Conservation (phyloP, 23 red algal genomes). For the Chondrus crispus region DNA sequence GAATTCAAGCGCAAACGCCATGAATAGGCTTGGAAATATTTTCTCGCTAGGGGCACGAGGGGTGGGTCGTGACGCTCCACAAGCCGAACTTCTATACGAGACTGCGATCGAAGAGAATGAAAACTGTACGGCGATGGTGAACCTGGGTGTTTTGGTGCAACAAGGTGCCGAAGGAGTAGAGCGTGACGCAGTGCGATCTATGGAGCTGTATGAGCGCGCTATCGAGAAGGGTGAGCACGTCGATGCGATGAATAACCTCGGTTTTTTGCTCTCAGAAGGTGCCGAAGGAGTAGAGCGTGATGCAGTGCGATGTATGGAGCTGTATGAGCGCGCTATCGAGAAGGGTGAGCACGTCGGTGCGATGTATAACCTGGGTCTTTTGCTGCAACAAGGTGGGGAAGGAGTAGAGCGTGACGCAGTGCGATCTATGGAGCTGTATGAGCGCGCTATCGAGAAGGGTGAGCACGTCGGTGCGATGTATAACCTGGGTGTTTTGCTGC, state of each 20-base stretch:
- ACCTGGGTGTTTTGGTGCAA: not conserved
- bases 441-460: not conserved
- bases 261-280: not conserved
- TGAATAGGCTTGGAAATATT: not conserved
- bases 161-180: conserved; percentile 3
- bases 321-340: not conserved
- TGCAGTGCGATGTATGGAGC: not conserved
- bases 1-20: not conserved
- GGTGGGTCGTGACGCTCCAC: not conserved
- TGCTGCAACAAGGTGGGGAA: conserved; percentile 12
- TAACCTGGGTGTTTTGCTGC: not conserved
- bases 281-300: not conserved
- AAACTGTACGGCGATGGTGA: not conserved
- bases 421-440: not conserved
- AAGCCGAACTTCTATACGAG: not conserved
- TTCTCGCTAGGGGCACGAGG: not conserved
- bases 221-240: not conserved
- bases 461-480: not conserved
- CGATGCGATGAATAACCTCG: not conserved
- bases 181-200: not conserved
- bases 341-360: not conserved
- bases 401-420: not conserved
- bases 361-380: conserved; percentile 18
- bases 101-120: not conserved
- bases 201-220: not conserved